A percentile compares a stretch with the other conserved stretches of the same genome.
Evolutionary conservation across 371 early-diverging fungal species (phyloP).

Genomic region (Mycotypha africana): DNA sequence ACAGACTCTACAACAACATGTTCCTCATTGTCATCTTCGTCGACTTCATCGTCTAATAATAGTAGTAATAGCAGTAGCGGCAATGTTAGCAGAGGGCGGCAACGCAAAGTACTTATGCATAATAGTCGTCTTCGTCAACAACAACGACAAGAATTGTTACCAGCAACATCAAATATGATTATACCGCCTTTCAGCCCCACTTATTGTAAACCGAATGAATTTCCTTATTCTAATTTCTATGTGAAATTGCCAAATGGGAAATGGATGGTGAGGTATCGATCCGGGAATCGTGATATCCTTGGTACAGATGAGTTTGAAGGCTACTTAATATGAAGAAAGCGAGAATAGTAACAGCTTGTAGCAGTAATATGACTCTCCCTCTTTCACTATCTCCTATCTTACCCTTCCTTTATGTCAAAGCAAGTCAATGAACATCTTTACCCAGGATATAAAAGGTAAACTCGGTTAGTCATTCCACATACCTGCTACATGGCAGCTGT

Average conservation of each 20-base stretch:
- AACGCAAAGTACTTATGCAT: too few relatives aligned
- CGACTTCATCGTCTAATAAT: too few relatives aligned
- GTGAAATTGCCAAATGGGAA: slow-evolving; percentile 37
- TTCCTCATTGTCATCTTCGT: background rate
- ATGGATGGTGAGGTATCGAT: slow-evolving; percentile 40
- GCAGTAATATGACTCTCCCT: background rate
- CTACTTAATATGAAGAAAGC: slow-evolving; percentile 18
- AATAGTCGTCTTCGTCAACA: too few relatives aligned
- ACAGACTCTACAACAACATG: too few relatives aligned
- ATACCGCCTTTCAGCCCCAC: slow-evolving; percentile 43
- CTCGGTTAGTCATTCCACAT: too few relatives aligned
- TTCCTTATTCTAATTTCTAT: slow-evolving; percentile 46
- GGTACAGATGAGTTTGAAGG: slow-evolving; percentile 36
- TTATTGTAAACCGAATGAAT: slow-evolving; percentile 31
- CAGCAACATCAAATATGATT: slow-evolving; percentile 1
- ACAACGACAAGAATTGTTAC: too few relatives aligned
- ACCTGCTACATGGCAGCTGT: too few relatives aligned
- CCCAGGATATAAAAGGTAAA: too few relatives aligned
- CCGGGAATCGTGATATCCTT: slow-evolving; percentile 34
- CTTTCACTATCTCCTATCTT: background rate
- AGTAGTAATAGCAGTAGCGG: too few relatives aligned
- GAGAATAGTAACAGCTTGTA: too few relatives aligned
- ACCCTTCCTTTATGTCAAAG: background rate
- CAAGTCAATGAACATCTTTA: background rate
- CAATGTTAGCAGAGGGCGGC: too few relatives aligned